Percentiles rank a stretch among this genome's conserved stretches.
phyloP scores from a whole-genome alignment of 2,329 filamentous ascomycete species.

The Epichloe gansuensis region DNA sequence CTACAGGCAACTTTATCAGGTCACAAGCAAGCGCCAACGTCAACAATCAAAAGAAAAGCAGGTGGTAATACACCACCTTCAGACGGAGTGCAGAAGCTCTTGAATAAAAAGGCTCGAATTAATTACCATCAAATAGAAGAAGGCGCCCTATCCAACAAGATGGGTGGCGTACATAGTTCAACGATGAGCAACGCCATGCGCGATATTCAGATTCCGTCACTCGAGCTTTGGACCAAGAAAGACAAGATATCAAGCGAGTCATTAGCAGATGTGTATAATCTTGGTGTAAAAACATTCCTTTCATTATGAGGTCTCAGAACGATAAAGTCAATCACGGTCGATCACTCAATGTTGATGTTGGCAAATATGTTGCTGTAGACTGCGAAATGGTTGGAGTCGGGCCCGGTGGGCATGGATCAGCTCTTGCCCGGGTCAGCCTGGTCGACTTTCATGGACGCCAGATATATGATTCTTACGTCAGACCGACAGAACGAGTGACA shows the following conservation, averaged over 20 bases:
- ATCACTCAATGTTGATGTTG: conserved; percentile 51
- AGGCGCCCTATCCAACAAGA: conserved; percentile 17
- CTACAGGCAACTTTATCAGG: conserved; percentile 51
- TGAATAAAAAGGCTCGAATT: conserved; percentile 3
- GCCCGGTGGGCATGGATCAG: conserved; percentile 55
- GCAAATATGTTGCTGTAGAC: conserved; percentile 87
- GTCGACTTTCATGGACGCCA: conserved; percentile 91
- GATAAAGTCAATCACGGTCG: conserved; percentile 53
- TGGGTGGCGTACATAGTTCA: conserved; percentile 47
- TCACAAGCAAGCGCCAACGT: conserved; percentile 24
- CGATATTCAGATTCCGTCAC: conserved; percentile 36
- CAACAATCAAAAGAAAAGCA: conserved; percentile 32
- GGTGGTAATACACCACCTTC: conserved; percentile 16
- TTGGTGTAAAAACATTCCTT: conserved; percentile 38
- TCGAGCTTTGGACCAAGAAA: conserved; percentile 48
- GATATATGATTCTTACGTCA: conserved; percentile 88
- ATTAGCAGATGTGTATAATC: conserved; percentile 49
- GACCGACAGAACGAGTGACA: conserved; percentile 63
- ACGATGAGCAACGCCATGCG: conserved; percentile 26
- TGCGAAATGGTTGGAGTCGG: conserved; percentile 97
- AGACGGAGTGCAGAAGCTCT: conserved; percentile 19
- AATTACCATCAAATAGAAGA: conserved; percentile 6
- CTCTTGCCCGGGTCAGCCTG: conserved; percentile 74
- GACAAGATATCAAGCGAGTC: conserved; percentile 49
- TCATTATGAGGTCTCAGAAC: conserved; percentile 32